Evolutionary conservation across 495 filamentous ascomycete genomes (phyloP).

Genomic region (Aspergillus taichungensis): DNA sequence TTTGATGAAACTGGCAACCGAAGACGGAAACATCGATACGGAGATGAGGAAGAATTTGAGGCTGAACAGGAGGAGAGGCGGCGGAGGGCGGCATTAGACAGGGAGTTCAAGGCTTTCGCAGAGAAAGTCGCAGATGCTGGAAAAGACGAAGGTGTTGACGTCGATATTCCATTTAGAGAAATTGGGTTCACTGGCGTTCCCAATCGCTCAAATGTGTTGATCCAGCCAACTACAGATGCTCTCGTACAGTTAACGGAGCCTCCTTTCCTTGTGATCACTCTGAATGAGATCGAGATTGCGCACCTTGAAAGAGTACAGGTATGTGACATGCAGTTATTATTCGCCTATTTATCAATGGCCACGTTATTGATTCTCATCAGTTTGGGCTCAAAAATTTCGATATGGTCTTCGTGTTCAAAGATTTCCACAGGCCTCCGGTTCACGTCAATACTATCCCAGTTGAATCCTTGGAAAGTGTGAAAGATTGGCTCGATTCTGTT

Average conservation of each 20-base stretch:
- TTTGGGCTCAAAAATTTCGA: slow-evolving; percentile 99
- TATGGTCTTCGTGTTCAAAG: slow-evolving; percentile 94
- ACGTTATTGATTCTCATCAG: slow-evolving; percentile 18
- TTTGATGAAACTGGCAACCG: slow-evolving; percentile 98
- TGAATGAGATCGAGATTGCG: slow-evolving; percentile 93
- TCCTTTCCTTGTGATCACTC: slow-evolving; percentile 87
- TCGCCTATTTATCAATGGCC: background rate
- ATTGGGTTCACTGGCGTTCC: slow-evolving; percentile 96
- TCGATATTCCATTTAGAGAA: slow-evolving; percentile 94
- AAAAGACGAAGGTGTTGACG: slow-evolving; percentile 71
- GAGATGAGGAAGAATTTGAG: slow-evolving; percentile 98
- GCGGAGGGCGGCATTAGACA: slow-evolving; percentile 81
- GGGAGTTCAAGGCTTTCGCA: slow-evolving; percentile 92
- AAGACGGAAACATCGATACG: slow-evolving; percentile 96
- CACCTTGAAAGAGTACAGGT: slow-evolving; percentile 92
- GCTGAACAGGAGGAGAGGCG: slow-evolving; percentile 95
- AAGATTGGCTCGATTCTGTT: slow-evolving; percentile 94
- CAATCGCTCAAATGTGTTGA: slow-evolving; percentile 85
- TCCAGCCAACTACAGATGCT: slow-evolving; percentile 94
- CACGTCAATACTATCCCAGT: slow-evolving; percentile 99
- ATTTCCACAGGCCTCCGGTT: slow-evolving; percentile 75
- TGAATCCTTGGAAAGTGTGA: slow-evolving; percentile 86
- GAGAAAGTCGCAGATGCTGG: slow-evolving; percentile 94
- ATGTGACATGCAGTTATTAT: slow-evolving; percentile 3
- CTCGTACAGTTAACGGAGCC: slow-evolving; percentile 97